Percentiles rank a stretch among this genome's conserved stretches.
Conservation (phyloP, 805 yeast species). For the Spathaspora passalidarum region DNA sequence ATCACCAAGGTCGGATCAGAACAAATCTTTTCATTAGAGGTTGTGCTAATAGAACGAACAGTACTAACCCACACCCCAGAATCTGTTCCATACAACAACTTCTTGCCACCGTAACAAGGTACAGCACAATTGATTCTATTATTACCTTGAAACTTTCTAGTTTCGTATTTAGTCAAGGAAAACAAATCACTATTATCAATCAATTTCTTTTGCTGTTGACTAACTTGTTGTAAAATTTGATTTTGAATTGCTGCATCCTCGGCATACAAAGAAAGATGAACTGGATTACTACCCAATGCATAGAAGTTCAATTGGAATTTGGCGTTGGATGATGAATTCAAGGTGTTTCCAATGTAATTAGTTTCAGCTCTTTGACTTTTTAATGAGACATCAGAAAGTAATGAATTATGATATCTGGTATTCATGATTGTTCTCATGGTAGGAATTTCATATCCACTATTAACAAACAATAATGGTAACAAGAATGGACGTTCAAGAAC, state of each 20-base stretch:
- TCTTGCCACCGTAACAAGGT: slow-evolving; percentile 92
- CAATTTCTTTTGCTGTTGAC: slow-evolving; percentile 72
- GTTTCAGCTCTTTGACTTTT: slow-evolving; percentile 26
- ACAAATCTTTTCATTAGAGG: slow-evolving; percentile 48
- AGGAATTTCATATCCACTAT: slow-evolving; percentile 79
- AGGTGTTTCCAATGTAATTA: slow-evolving; percentile 23
- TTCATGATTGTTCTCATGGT: slow-evolving; percentile 46
- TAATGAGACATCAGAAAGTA: slow-evolving; percentile 32
- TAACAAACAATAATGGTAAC: slow-evolving; percentile 67
- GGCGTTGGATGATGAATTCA: slow-evolving; percentile 18
- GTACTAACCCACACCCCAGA: slow-evolving; percentile 85
- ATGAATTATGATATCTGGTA: slow-evolving; percentile 31
- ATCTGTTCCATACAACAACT: slow-evolving; percentile 86
- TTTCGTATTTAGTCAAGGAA: slow-evolving; percentile 70
- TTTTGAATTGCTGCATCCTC: slow-evolving; percentile 63
- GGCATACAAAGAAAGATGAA: slow-evolving; percentile 51
- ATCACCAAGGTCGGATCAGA: slow-evolving; percentile 76
- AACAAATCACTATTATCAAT: slow-evolving; percentile 75
- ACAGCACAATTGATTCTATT: slow-evolving; percentile 86
- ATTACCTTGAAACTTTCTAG: slow-evolving; percentile 69
- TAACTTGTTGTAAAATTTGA: slow-evolving; percentile 75
- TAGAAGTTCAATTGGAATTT: slow-evolving; percentile 51
- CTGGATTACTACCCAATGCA: slow-evolving; percentile 53
- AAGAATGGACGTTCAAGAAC: slow-evolving; percentile 90
- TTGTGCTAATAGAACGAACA: slow-evolving; percentile 51